A percentile compares a stretch with the other conserved stretches of the same genome.
These are phyloP conservation scores for Gleditsia sinensis DNA, from an alignment of 306 rosid genomes.

Conservation along the genomic window DNA sequence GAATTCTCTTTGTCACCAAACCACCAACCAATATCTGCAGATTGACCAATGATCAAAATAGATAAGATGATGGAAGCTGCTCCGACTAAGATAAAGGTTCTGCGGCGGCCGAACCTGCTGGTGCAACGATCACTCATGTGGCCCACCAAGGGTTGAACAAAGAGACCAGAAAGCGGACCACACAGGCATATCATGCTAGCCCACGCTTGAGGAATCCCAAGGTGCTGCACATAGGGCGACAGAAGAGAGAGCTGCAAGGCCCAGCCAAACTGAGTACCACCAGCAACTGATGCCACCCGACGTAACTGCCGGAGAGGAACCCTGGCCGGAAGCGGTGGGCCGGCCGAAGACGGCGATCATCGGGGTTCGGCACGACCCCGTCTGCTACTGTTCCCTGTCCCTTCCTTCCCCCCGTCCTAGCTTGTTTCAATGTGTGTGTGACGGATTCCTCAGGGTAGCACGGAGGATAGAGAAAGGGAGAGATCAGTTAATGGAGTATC, in stretches of 20 bases:
- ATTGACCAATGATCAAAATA: constrained; percentile 66
- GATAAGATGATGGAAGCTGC: constrained; percentile 57
- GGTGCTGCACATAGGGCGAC: constrained; percentile 91
- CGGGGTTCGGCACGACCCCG: constrained; percentile 54
- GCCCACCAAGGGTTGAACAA: constrained; percentile 89
- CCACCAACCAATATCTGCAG: constrained; percentile 86
- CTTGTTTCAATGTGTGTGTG: not conserved
- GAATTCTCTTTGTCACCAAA: constrained; percentile 57
- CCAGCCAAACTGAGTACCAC: constrained; percentile 98
- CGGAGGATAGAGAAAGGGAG: not conserved
- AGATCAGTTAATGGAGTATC: not conserved
- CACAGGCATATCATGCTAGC: constrained; percentile 94
- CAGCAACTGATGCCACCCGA: constrained; percentile 80
- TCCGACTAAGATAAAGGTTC: constrained; percentile 78
- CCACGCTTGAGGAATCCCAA: constrained; percentile 94
- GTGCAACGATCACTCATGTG: constrained; percentile 68
- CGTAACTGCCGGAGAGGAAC: constrained; percentile 57
- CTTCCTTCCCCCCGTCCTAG: not conserved
- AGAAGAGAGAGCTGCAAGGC: constrained; percentile 89
- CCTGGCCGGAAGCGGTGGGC: constrained; percentile 37
- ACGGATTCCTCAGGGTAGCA: not conserved
- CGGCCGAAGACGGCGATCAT: constrained; percentile 47
- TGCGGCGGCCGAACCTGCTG: constrained; percentile 86
- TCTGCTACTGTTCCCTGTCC: constrained; percentile 14
- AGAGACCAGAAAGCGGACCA: constrained; percentile 82